Base-by-base conservation (phyloP, 345 rosid species). In the Trapa incisa region DNA sequence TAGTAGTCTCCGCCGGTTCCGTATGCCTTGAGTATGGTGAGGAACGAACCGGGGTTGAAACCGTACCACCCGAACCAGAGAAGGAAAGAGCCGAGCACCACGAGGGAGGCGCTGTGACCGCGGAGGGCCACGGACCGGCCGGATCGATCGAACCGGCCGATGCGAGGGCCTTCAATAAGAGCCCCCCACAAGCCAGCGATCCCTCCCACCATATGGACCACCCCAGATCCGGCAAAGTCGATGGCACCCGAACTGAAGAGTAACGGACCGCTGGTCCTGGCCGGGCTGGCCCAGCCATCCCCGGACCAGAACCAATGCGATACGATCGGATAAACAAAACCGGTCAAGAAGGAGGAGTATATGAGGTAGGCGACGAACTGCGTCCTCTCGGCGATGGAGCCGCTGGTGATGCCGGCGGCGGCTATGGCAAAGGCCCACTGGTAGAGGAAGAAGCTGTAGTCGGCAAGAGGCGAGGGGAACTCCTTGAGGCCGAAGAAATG, bases 361-460 rank as follows among this genome's bases (percentile, higher is more conserved):
- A 84, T 78, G 13, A 87, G 64, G 37, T 87, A 87, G 42, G 92
- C 87, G 8, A 87, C 85, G 52, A 87, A 87, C 50, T 87, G 92
- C 48, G 92, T 86, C 62, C 89, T 78, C 73, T 86, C 87, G 0
- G 92, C 89, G n/a, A 87, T 86, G 2, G 92, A 86, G 50, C 92
- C 92, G 12, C 89, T 86, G 0, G 89, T 86, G 75, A 84, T 86
- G 2, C 84, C 81, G 3, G 81, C 84, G 15, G 84, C 81, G 2
- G 81, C 84, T 17, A 80, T 80, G 6, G 92, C 92, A n/a, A 86
- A 84, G 10, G 87, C 81, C 92, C 87, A 86, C 35, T 84, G 92
- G 69, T 72, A 86, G 15, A 86, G 81, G 69, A 86, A 86, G 61
- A 64, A 73, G 47, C 85, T 82, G 73, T 86, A 86, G 42, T 86